Conservation (phyloP, 768 basidiomycete genomes). For the Rhodotorula taiwanensis region DNA sequence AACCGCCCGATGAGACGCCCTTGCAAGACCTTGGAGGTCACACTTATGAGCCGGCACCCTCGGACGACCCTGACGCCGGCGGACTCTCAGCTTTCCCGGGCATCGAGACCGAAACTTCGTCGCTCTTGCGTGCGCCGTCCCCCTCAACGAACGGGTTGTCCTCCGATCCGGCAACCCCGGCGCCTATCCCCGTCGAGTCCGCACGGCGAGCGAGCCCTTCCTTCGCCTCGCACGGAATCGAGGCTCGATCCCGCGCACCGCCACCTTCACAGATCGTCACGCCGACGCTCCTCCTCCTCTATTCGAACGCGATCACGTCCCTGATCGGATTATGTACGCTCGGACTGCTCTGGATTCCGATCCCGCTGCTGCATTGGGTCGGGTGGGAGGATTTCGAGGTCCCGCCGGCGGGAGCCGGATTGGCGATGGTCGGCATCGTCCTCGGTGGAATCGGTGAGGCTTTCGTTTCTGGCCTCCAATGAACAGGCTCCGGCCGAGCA, state of each 20-base stretch:
- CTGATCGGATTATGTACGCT: constrained; percentile 71
- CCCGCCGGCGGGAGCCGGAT: constrained; percentile 51
- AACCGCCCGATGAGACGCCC: neutral
- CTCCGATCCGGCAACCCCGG: neutral
- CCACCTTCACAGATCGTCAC: constrained; percentile 50
- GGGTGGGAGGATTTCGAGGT: constrained; percentile 61
- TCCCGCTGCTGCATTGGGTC: constrained; percentile 64
- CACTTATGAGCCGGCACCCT: neutral
- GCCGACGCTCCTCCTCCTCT: constrained; percentile 69
- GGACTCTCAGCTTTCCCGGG: neutral
- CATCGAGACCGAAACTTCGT: constrained; percentile 10
- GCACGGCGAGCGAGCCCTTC: neutral
- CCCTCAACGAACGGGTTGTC: neutral
- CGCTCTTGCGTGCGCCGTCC: constrained; percentile 9
- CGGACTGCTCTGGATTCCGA: constrained; percentile 66
- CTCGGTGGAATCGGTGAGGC: constrained; percentile 50
- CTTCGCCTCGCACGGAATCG: neutral
- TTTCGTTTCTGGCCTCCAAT: too few species aligned
- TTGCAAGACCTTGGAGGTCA: neutral
- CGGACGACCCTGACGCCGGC: neutral
- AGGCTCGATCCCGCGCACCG: neutral
- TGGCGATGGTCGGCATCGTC: constrained; percentile 63
- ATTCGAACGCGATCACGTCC: constrained; percentile 74
- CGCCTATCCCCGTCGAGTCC: neutral
- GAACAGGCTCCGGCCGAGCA: too few species aligned